Evolutionary conservation across 2,329 filamentous ascomycete species (phyloP).

Genomic region (Chalaropsis thielavioides): DNA sequence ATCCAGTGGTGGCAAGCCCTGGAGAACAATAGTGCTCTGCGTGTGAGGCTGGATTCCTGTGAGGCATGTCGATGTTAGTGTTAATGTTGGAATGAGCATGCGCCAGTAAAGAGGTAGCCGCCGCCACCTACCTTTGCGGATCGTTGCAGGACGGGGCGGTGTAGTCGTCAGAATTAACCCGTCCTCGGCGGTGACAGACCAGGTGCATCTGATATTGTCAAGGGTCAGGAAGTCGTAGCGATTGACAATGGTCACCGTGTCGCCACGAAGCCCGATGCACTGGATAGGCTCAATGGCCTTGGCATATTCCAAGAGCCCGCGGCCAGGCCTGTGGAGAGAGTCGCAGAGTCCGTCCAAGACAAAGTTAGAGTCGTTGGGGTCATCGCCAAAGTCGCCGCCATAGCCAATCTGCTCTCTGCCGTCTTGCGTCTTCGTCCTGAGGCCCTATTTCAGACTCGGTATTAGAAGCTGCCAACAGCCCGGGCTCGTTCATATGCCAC

Average conservation of each 20-base stretch:
- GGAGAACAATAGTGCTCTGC: conserved; percentile 25
- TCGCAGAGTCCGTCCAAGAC: conserved; percentile 41
- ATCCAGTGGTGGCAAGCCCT: neutral
- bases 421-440: conserved; percentile 31
- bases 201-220: conserved; percentile 34
- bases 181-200: neutral
- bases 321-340: conserved; percentile 36
- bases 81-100: neutral
- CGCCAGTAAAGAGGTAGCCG: neutral
- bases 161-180: neutral
- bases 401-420: conserved; percentile 39
- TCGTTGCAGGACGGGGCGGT: neutral
- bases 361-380: conserved; percentile 45
- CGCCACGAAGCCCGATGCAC: conserved; percentile 30
- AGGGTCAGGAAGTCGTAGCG: conserved; percentile 40
- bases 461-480: neutral
- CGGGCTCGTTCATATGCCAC: neutral
- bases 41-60: conserved; percentile 32
- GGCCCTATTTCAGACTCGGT: conserved; percentile 22
- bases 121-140: neutral
- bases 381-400: conserved; percentile 47
- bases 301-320: conserved; percentile 39
- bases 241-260: conserved; percentile 35
- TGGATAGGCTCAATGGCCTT: conserved; percentile 47
- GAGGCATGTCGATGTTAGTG: too few relatives aligned